A percentile compares a stretch with the other conserved stretches of the same genome.
phyloP scores from a whole-genome alignment of 495 filamentous ascomycete genomes.

The Saxophila tyrrhenica region DNA sequence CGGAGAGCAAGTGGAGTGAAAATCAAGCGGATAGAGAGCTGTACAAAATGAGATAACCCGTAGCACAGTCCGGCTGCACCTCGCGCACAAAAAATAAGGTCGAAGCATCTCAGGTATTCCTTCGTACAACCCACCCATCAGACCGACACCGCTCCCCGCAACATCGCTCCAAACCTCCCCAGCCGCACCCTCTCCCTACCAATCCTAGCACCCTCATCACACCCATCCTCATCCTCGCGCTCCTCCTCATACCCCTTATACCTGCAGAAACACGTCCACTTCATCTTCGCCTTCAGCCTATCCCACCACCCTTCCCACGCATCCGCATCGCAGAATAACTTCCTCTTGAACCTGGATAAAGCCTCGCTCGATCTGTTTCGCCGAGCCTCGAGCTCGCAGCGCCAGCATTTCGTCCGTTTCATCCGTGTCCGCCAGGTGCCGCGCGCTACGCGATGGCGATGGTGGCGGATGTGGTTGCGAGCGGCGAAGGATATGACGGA shows the following conservation, averaged over 20 bases:
- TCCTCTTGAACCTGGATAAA: background rate
- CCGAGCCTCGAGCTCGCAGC: constrained; percentile 8
- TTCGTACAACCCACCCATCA: too few species aligned
- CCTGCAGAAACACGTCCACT: constrained; percentile 18
- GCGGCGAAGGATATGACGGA: background rate
- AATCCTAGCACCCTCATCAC: background rate
- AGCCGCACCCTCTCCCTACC: background rate
- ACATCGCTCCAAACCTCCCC: background rate
- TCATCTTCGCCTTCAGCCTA: background rate
- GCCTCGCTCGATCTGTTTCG: background rate
- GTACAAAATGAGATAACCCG: too few species aligned
- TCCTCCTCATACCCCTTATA: constrained; percentile 17
- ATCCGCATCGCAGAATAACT: background rate
- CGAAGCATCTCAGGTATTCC: too few species aligned
- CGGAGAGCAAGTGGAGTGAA: too few species aligned
- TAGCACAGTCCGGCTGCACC: too few species aligned
- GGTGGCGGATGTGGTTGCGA: constrained; percentile 2
- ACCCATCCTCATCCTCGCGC: constrained; percentile 8
- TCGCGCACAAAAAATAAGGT: too few species aligned
- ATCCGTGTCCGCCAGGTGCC: constrained; percentile 20
- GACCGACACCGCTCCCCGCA: too few species aligned
- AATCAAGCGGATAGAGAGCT: too few species aligned
- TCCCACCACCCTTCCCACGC: background rate
- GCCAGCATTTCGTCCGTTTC: constrained; percentile 18
- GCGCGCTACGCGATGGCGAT: background rate